Percentiles rank a stretch among this genome's conserved stretches.
phyloP scores from a whole-genome alignment of 495 filamentous ascomycete genomes.

The Daldinia caldariorum region DNA sequence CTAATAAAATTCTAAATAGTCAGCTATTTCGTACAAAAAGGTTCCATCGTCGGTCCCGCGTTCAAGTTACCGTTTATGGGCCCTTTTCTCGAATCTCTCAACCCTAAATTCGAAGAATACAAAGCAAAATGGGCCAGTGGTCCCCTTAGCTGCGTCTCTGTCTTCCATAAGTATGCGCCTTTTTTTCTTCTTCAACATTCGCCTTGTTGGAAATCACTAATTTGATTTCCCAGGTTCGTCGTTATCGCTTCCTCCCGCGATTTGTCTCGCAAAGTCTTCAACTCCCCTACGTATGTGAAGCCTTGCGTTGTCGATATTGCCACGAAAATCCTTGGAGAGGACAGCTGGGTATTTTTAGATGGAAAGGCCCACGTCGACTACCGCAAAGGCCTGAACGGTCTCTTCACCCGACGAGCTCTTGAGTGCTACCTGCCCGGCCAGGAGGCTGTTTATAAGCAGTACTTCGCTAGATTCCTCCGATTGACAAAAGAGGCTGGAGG shows the following conservation, averaged over 20 bases:
- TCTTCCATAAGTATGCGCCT: slow-evolving; percentile 94
- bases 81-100: slow-evolving; percentile 90
- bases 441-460: slow-evolving; percentile 89
- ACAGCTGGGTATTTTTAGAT: slow-evolving; percentile 98
- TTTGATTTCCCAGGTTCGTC: slow-evolving; percentile 76
- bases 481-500: slow-evolving; percentile 74
- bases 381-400: slow-evolving; percentile 92
- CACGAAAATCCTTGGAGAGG: slow-evolving; percentile 89
- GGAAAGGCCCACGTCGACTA: slow-evolving; percentile 95
- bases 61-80: slow-evolving; percentile 96
- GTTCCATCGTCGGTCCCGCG: slow-evolving; percentile 80
- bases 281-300: slow-evolving; percentile 91
- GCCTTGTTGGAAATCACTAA: slow-evolving; percentile 11
- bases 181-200: background rate
- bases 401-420: slow-evolving; percentile 93
- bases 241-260: slow-evolving; percentile 96
- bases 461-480: slow-evolving; percentile 80
- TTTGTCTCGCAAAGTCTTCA: slow-evolving; percentile 97
- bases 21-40: slow-evolving; percentile 87
- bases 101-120: slow-evolving; percentile 92
- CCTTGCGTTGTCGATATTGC: slow-evolving; percentile 97
- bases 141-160: slow-evolving; percentile 92
- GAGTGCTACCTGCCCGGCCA: slow-evolving; percentile 89
- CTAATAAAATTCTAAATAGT: slow-evolving; percentile 62
- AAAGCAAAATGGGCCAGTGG: slow-evolving; percentile 91